Evolutionary conservation across 805 yeast genomes (phyloP), one percentile per base, ranked within the genome.

Genomic region (Starmerella roubikii): DNA sequence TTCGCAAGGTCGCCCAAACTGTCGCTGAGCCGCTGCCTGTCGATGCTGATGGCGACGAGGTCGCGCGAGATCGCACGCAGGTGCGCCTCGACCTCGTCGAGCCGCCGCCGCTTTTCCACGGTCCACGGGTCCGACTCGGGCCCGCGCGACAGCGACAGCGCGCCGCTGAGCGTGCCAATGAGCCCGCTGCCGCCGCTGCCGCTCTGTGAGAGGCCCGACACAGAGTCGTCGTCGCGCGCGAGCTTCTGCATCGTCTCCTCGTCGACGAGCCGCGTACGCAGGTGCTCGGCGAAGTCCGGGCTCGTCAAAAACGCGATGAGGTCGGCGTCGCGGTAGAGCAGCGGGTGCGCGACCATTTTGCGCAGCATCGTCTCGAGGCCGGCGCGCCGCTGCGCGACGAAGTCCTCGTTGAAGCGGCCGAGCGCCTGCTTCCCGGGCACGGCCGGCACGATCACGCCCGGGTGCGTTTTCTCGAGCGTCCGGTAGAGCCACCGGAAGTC

Each of bases 401-500:
- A 86, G 50, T 78, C 85, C 49, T 83, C 83, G 51, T 84, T 84
- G 59, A 91, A 85, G 45, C 95, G 69, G 4, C 97, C 96, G 39
- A 86, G 78, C 7, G 80, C 79, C 46, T 93, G 94, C 57, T 91
- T 93, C 43, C 82, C 93, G 0, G 96, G 86, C 3, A 97, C 96
- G 1, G 97, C 94, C 1, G 98, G 97, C 19, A 91, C 76, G 27
- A 91, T 76, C 42, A 69, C 67, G 1, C 98, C 98, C 26, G 94
- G 93, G 54, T 91, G 85, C 50, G 78, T 82, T 52, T 73, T 71
- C 53, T 80, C 81, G 20, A 91, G 64, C 50, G 86, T 94, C 48
- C 82, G 83, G 57, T 85, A 88, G 11, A 91, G 66, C 97, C 97
- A 88, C 44, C 94, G 65, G 59, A 91, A 88, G 58, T 91, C 98